These are phyloP conservation scores for Acephala macrosclerotiorum DNA, from an alignment of 2,329 filamentous ascomycete species.

Conservation along the genomic window DNA sequence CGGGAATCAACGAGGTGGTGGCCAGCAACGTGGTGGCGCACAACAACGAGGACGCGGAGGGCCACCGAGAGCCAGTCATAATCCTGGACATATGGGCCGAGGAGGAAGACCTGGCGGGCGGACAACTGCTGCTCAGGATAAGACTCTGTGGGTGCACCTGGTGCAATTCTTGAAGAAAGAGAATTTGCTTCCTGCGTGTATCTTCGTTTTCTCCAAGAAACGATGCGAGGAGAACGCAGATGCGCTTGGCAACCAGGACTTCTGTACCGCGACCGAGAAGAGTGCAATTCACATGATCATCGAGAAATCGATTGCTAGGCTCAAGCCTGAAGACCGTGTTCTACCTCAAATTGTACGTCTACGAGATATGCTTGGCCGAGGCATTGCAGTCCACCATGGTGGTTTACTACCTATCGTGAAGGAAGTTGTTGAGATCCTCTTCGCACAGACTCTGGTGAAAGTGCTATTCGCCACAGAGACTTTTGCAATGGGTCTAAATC, in stretches of 20 bases:
- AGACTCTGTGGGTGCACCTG: constrained; percentile 95
- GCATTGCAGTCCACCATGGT: constrained; percentile 95
- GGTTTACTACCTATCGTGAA: constrained; percentile 96
- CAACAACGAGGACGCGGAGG: constrained; percentile 61
- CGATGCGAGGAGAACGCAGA: constrained; percentile 97
- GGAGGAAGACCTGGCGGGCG: constrained; percentile 85
- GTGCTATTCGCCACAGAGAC: constrained; percentile 98
- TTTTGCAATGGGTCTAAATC: constrained; percentile 96
- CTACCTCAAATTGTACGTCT: constrained; percentile 93
- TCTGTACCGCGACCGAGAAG: constrained; percentile 91
- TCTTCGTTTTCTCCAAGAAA: constrained; percentile 99
- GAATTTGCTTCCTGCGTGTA: constrained; percentile 87
- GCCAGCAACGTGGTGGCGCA: constrained; percentile 57
- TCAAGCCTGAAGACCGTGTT: constrained; percentile 87
- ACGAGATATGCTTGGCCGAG: constrained; percentile 83
- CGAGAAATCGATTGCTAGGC: constrained; percentile 88
- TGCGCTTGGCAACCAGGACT: constrained; percentile 93
- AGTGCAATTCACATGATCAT: constrained; percentile 98
- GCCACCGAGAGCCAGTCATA: constrained; percentile 57
- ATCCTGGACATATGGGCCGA: constrained; percentile 86
- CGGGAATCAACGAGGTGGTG: constrained; percentile 56
- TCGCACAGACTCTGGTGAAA: constrained; percentile 94
- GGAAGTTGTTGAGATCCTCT: constrained; percentile 95
- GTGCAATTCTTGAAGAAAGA: constrained; percentile 91
- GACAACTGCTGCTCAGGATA: constrained; percentile 91